Percentiles rank a stretch among this genome's conserved stretches.
Conservation (phyloP, 1,284 basidiomycete species). For the Agroathelia rolfsii region DNA sequence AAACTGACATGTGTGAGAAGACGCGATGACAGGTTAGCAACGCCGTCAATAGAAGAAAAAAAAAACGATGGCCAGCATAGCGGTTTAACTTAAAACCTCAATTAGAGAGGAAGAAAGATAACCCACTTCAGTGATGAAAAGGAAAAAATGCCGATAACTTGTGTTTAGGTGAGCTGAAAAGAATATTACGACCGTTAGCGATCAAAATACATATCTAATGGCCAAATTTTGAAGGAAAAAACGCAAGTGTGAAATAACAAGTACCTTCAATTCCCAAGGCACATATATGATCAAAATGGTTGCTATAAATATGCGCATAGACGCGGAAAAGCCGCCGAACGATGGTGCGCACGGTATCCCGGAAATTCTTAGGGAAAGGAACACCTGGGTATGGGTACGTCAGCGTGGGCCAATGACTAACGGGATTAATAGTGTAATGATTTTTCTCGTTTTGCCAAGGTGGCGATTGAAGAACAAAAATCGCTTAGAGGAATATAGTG, state of each 20-base stretch:
- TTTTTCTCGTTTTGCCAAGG: too few species aligned
- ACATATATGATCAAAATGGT: constrained; percentile 98
- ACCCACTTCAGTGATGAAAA: constrained; percentile 90
- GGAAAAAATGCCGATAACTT: constrained; percentile 95
- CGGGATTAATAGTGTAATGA: neutral
- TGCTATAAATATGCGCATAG: constrained; percentile 98
- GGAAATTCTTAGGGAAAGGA: constrained; percentile 88
- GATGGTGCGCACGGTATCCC: constrained; percentile 86
- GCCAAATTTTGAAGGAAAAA: neutral
- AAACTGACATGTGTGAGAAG: constrained; percentile 63
- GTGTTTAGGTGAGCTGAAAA: constrained; percentile 91
- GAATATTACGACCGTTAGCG: constrained; percentile 5
- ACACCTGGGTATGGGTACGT: constrained; percentile 45
- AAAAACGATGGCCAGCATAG: too few species aligned
- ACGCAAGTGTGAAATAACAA: constrained; percentile 11
- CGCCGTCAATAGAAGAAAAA: constrained; percentile 1
- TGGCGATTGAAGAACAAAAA: too few species aligned
- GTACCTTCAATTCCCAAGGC: constrained; percentile 95
- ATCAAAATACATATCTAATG: neutral
- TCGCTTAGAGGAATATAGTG: too few species aligned
- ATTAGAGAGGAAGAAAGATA: neutral
- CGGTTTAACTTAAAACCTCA: too few species aligned
- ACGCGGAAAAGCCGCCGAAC: constrained; percentile 90
- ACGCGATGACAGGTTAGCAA: constrained; percentile 6
- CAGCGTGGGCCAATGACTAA: constrained; percentile 1